Conservation (phyloP, 2,329 filamentous ascomycete genomes). For the Elsinoe ampelina region DNA sequence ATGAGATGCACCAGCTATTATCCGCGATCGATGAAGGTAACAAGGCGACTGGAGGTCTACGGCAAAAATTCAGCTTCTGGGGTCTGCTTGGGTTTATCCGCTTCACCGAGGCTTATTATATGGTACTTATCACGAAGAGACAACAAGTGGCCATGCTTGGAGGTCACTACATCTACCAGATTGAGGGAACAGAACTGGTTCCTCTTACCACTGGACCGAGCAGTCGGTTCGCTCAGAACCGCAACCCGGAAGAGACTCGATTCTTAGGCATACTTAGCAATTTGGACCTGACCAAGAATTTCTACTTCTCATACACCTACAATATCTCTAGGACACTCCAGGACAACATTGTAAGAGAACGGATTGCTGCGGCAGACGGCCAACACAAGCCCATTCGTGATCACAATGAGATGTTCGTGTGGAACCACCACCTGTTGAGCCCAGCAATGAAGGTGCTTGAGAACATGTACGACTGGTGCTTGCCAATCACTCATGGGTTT, state of each 20-base stretch:
- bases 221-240: constrained; percentile 64
- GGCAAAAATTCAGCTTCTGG: constrained; percentile 83
- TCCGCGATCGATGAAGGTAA: constrained; percentile 95
- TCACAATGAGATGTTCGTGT: constrained; percentile 94
- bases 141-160: constrained; percentile 93
- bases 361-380: constrained; percentile 59
- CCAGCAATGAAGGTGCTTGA: constrained; percentile 62
- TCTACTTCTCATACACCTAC: constrained; percentile 98
- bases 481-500: constrained; percentile 91
- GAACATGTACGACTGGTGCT: constrained; percentile 88
- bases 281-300: constrained; percentile 78
- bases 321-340: constrained; percentile 89
- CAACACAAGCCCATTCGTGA: constrained; percentile 48
- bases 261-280: constrained; percentile 86
- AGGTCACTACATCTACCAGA: constrained; percentile 90
- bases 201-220: constrained; percentile 65
- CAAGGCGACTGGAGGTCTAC: constrained; percentile 79
- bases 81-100: constrained; percentile 89
- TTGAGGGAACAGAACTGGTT: constrained; percentile 87
- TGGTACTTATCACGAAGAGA: constrained; percentile 92
- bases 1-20: constrained; percentile 86
- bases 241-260: constrained; percentile 79
- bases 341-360: constrained; percentile 78
- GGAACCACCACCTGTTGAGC: constrained; percentile 83
- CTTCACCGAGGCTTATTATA: constrained; percentile 94